A percentile compares a stretch with the other conserved stretches of the same genome.
These are phyloP conservation scores for Byssoonygena ceratinophila DNA, from an alignment of 2,329 filamentous ascomycete genomes.

Conservation along the genomic window DNA sequence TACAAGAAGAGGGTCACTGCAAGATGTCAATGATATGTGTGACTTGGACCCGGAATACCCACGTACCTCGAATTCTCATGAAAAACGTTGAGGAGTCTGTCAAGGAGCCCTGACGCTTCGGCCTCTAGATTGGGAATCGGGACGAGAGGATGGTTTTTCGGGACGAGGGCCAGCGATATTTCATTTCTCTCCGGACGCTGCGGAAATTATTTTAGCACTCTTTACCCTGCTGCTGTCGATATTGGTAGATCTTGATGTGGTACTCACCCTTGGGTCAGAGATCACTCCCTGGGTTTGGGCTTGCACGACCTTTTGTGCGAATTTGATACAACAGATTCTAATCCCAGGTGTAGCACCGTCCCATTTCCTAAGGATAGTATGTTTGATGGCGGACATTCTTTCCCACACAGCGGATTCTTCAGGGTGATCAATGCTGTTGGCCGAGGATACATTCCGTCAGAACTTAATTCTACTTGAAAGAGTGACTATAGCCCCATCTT, in stretches of 20 bases:
- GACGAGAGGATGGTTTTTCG: conserved; percentile 69
- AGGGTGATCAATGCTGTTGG: conserved; percentile 67
- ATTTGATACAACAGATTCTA: conserved; percentile 92
- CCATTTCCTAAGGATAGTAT: conserved; percentile 79
- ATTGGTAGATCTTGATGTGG: background rate
- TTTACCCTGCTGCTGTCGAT: background rate
- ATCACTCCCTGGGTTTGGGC: conserved; percentile 79
- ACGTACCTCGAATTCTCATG: conserved; percentile 73
- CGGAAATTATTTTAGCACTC: conserved; percentile 21
- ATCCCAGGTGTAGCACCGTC: conserved; percentile 65
- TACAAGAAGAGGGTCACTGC: conserved; percentile 73
- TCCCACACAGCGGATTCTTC: conserved; percentile 77
- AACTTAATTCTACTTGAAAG: conserved; percentile 11
- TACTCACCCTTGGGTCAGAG: conserved; percentile 67
- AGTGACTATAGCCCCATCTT: background rate
- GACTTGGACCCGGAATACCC: background rate
- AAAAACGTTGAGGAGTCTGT: conserved; percentile 72
- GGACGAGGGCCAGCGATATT: conserved; percentile 76
- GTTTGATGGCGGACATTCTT: conserved; percentile 77
- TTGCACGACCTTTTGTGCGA: conserved; percentile 83
- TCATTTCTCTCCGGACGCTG: conserved; percentile 67
- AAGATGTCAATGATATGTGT: conserved; percentile 7
- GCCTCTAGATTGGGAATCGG: conserved; percentile 76
- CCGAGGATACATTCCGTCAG: conserved; percentile 6
- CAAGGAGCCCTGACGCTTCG: conserved; percentile 80